Percentiles rank a stretch among this genome's conserved stretches.
Conservation (phyloP, 164 flowering plant genomes). For the Paratinospora sagittata region DNA sequence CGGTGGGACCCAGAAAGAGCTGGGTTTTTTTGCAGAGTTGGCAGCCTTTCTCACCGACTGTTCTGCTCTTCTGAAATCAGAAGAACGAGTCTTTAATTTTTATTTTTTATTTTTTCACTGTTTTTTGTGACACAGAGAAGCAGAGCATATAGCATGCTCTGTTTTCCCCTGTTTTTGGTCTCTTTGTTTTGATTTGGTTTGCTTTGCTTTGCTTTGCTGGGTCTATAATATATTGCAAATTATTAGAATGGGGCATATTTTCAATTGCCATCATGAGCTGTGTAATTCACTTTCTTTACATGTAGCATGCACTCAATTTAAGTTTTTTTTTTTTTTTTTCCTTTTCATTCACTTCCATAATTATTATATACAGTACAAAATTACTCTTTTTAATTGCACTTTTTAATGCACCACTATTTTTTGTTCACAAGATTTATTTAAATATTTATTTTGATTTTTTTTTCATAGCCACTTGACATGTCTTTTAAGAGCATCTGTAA, state of each 20-base stretch:
- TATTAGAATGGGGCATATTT: not conserved
- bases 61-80: not conserved
- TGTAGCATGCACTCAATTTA: not conserved
- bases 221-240: not conserved
- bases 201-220: not conserved
- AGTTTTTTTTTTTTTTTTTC: not conserved
- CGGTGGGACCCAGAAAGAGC: not conserved
- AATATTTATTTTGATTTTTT: too few relatives aligned
- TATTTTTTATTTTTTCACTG: too few relatives aligned
- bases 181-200: not conserved
- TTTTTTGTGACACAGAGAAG: too few relatives aligned
- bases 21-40: not conserved
- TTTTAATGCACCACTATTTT: too few relatives aligned
- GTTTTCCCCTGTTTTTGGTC: not conserved
- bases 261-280: not conserved
- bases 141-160: not conserved
- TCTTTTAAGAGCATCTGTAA: too few relatives aligned
- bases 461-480: too few relatives aligned
- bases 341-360: too few relatives aligned
- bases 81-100: too few relatives aligned
- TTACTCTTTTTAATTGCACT: too few relatives aligned
- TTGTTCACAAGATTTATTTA: too few relatives aligned
- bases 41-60: constrained; percentile 2
- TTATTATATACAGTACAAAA: too few relatives aligned
- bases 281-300: not conserved